These are phyloP conservation scores for Hibiscus trionum DNA, from an alignment of 345 rosid genomes.

Conservation along the genomic window DNA sequence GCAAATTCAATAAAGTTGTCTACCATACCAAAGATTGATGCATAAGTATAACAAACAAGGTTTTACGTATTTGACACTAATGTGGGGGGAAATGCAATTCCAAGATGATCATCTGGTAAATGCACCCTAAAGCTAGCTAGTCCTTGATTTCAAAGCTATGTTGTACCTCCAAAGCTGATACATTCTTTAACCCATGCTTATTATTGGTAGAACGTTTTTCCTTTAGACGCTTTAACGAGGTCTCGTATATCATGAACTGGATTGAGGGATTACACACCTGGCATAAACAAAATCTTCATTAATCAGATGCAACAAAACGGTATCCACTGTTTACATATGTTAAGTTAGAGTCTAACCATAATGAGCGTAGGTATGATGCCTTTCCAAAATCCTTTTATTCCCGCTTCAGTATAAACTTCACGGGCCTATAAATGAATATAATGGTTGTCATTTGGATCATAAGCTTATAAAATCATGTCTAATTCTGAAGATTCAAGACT, in stretches of 20 bases:
- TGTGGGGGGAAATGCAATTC: neutral
- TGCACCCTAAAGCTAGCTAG: neutral
- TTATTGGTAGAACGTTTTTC: conserved; percentile 37
- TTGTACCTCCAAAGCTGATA: conserved; percentile 52
- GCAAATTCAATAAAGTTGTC: neutral
- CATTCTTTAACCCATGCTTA: conserved; percentile 32
- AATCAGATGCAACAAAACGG: conserved; percentile 9
- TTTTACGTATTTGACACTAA: neutral
- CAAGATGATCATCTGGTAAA: neutral
- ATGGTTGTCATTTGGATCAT: neutral
- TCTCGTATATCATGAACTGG: conserved; percentile 70
- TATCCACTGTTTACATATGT: neutral
- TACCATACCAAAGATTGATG: conserved; percentile 5
- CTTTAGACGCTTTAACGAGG: conserved; percentile 40
- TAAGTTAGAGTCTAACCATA: conserved; percentile 38
- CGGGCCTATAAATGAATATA: conserved; percentile 26
- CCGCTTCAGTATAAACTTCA: conserved; percentile 55
- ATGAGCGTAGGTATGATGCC: conserved; percentile 64
- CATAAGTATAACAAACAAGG: neutral
- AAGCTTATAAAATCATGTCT: neutral
- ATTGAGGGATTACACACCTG: conserved; percentile 74
- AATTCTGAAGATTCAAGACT: neutral
- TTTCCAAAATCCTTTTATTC: conserved; percentile 63
- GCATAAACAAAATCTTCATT: conserved; percentile 6
- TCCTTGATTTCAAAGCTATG: neutral